phyloP scores from a whole-genome alignment of 208 protist species.

The Acanthamoeba sp. region DNA sequence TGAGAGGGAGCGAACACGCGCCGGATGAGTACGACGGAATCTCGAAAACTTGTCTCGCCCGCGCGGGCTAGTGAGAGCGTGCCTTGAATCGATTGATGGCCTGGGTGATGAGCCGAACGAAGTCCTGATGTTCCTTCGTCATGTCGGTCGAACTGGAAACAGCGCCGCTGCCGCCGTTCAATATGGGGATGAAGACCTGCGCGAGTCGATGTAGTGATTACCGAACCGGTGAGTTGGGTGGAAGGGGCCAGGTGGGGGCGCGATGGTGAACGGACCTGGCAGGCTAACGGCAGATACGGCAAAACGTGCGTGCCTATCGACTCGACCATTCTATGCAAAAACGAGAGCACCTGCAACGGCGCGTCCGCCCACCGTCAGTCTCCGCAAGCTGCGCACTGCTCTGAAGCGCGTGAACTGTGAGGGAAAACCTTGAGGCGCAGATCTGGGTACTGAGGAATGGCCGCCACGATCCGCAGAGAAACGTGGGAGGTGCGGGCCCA shows the following conservation, averaged over 20 bases:
- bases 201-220: no score
- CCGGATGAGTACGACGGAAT: no score
- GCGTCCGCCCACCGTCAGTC: no score
- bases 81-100: slow-evolving; percentile 9
- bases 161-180: neutral
- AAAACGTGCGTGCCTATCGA: slow-evolving; percentile 31
- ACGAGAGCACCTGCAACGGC: slow-evolving; percentile 36
- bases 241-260: no score
- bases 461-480: neutral
- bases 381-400: no score
- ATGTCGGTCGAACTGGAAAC: neutral
- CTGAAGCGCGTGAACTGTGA: no score
- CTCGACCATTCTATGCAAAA: slow-evolving; percentile 43
- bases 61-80: neutral
- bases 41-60: no score
- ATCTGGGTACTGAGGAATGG: neutral
- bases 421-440: slow-evolving; percentile 33
- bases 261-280: slow-evolving; percentile 8
- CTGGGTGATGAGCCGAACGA: slow-evolving; percentile 35
- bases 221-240: no score
- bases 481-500: slow-evolving; percentile 8
- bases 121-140: slow-evolving; percentile 41
- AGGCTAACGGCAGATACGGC: slow-evolving; percentile 17
- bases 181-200: slow-evolving; percentile 39
- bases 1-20: no score